Evolutionary conservation across 179 eudicot species (phyloP), one percentile per base, ranked within the genome.

Genomic region (Silene vulgaris): DNA sequence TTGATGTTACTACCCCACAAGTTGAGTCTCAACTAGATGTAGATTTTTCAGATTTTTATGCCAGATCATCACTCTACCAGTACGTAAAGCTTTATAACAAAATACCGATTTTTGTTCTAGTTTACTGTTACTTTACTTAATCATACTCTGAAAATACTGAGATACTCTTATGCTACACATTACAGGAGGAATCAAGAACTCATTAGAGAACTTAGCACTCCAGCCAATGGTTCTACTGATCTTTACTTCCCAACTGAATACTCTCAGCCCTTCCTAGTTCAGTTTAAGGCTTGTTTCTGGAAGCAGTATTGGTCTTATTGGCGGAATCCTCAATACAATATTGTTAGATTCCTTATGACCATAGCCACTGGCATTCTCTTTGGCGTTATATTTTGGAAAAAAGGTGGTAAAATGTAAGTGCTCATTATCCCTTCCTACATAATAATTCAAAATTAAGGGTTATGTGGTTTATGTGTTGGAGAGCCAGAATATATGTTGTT

Each of bases 251-350:
- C 89, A 5, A 87, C 87, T 3, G 74, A 84, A 56, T 88, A 87
- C 83, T 86, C 93, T 0, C 93, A 85, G 37, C 72, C 90, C 1
- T 87, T 87, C 78, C 17, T 80, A 12, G 80, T 77, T 52, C 96
- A 91, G 79, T 91, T 88, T 84, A 86, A 85, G 67, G 97, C 91
- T 74, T 91, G 97, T 77, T 91, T 89, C 71, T 91, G 97, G 97
- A 91, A 91, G 76, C 94, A 87, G 26, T 77, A 87, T 60, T 78
- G 86, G 89, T 91, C 97, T 35, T 90, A 91, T 78, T 91, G 97
- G 97, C 84, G 89, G 73, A 87, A 91, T 74, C 83, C 97, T 7
- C 80, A 85, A 30, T 91, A 86, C 73, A 89, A 89, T 66, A 86
- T 84, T 61, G 80, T 85, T 69, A 78, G 96, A 68, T 86, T 87